A percentile compares a stretch with the other conserved stretches of the same genome.
Evolutionary conservation across 2,329 filamentous ascomycete species (phyloP).

Genomic region (Biscogniauxia sp.): DNA sequence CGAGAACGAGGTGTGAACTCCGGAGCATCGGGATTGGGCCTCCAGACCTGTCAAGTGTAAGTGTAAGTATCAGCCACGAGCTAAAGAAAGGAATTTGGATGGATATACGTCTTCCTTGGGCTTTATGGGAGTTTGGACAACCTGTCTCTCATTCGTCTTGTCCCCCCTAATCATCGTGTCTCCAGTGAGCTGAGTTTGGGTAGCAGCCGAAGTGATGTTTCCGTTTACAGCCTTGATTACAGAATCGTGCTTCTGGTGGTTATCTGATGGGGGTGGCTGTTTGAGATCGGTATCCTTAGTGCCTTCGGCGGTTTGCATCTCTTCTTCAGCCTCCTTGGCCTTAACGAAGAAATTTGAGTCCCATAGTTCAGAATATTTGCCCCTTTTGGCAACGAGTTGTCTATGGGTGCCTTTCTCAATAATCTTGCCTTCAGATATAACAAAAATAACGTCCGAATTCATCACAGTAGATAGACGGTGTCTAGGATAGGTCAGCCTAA

Average conservation of each 20-base stretch:
- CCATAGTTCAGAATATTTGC: conserved; percentile 65
- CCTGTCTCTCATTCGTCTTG: conserved; percentile 26
- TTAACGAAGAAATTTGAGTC: conserved; percentile 55
- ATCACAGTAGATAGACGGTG: conserved; percentile 71
- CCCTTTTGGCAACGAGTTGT: conserved; percentile 54
- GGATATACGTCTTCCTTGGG: conserved; percentile 51
- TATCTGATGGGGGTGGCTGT: conserved; percentile 1
- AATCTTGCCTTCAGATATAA: conserved; percentile 60
- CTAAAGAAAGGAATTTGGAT: conserved; percentile 37
- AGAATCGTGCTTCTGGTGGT: conserved; percentile 20
- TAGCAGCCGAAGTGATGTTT: conserved; percentile 9
- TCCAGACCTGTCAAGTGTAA: conserved; percentile 42
- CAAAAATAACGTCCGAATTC: conserved; percentile 66
- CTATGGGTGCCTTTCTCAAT: conserved; percentile 63
- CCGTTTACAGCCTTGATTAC: conserved; percentile 15
- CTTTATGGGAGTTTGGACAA: conserved; percentile 34
- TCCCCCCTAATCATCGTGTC: conserved; percentile 6
- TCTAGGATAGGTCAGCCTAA: conserved; percentile 34
- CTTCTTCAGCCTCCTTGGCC: conserved; percentile 36
- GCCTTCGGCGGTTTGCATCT: neutral
- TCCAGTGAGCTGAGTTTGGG: conserved; percentile 4
- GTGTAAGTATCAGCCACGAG: conserved; percentile 34
- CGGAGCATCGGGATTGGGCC: conserved; percentile 54
- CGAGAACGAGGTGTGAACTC: conserved; percentile 52
- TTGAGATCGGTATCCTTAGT: neutral